Percentiles rank a stretch among this genome's conserved stretches.
Evolutionary conservation across 73 alveolate species (phyloP).

Genomic region (Paramecium pentaurelia): DNA sequence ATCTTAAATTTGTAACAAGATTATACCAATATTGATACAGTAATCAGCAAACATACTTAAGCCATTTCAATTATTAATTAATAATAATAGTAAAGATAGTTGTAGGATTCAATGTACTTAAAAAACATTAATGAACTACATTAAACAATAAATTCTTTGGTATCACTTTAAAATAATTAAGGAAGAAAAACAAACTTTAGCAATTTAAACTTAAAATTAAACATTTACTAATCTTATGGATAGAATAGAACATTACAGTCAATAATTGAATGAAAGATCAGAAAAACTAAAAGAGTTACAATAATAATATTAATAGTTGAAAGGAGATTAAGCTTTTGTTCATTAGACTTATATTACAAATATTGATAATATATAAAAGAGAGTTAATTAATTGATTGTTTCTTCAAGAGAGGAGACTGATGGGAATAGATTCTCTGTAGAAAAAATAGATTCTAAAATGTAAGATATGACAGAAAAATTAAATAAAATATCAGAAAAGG

Average conservation of each 20-base stretch:
- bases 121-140: neutral
- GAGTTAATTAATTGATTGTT: neutral
- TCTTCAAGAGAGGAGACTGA: neutral
- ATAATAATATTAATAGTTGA: neutral
- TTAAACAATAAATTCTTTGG: neutral
- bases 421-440: neutral
- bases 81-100: neutral
- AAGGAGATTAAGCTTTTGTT: neutral
- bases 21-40: neutral
- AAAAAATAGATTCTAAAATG: neutral
- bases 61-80: neutral
- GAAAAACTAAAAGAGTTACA: neutral
- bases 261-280: neutral
- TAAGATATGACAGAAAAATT: neutral
- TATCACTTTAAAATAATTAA: neutral
- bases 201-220: neutral
- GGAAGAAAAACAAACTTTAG: constrained; percentile 25
- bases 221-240: neutral
- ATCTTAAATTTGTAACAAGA: neutral
- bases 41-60: neutral
- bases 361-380: neutral
- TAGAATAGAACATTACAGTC: neutral
- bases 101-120: neutral
- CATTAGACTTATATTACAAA: neutral
- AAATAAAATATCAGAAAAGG: neutral